phyloP scores from a whole-genome alignment of 495 filamentous ascomycete species.

The Apodospora peruviana region DNA sequence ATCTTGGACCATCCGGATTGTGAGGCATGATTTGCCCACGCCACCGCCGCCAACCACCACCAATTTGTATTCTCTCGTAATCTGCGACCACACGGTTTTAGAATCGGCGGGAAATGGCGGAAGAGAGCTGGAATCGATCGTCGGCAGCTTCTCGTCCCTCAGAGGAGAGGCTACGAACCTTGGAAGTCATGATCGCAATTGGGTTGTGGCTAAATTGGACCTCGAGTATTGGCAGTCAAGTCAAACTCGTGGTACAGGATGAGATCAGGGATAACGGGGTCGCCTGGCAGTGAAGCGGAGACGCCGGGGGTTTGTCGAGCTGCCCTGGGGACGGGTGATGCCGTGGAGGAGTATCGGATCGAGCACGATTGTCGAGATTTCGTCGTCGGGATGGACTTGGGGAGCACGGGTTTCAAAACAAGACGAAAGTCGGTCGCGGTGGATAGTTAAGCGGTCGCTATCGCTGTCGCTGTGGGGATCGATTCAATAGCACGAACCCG shows the following conservation, averaged over 20 bases:
- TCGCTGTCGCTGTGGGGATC: neutral
- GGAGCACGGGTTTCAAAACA: conserved; percentile 8
- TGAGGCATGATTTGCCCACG: conserved; percentile 98
- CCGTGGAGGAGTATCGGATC: no score
- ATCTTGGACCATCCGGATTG: conserved; percentile 96
- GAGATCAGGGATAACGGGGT: neutral
- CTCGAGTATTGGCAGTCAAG: neutral
- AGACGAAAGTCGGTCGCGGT: conserved; percentile 1
- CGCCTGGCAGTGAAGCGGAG: neutral
- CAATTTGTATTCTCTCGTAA: conserved; percentile 97
- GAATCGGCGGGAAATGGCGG: neutral
- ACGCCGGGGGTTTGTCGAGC: no score
- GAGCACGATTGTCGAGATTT: no score
- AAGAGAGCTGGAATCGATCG: neutral
- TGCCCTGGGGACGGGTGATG: no score
- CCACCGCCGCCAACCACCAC: conserved; percentile 97
- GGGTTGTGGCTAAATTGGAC: conserved; percentile 1
- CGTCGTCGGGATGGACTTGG: neutral
- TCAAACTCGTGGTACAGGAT: neutral
- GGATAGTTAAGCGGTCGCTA: neutral
- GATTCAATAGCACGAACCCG: no score
- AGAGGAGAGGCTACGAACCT: neutral
- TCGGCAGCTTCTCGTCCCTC: neutral
- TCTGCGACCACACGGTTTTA: conserved; percentile 52
- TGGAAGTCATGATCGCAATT: neutral